Conservation (phyloP, 495 filamentous ascomycete genomes). For the Xylaria telfairii region DNA sequence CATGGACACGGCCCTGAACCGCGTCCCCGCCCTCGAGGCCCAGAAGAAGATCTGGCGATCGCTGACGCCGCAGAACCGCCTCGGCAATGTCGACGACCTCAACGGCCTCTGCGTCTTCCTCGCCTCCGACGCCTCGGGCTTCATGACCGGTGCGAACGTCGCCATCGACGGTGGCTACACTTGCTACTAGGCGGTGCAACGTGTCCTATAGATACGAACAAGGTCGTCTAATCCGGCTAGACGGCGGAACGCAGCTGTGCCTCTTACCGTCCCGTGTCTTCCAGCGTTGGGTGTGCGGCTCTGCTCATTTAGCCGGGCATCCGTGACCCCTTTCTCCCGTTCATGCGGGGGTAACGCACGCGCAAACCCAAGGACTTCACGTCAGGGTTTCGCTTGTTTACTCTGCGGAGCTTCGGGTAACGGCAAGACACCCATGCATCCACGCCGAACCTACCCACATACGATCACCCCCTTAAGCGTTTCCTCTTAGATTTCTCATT, state of each 20-base stretch:
- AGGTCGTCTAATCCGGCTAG: neutral
- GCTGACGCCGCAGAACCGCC: slow-evolving; percentile 72
- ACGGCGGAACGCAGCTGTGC: neutral
- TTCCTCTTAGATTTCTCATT: slow-evolving; percentile 8
- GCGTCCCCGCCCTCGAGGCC: slow-evolving; percentile 72
- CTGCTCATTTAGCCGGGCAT: slow-evolving; percentile 13
- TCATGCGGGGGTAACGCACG: neutral
- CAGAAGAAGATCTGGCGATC: slow-evolving; percentile 82
- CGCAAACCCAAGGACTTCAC: neutral
- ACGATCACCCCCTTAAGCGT: neutral
- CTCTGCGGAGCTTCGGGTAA: neutral
- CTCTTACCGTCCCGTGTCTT: neutral
- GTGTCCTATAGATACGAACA: neutral
- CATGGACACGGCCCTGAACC: slow-evolving; percentile 80
- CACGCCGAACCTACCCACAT: neutral
- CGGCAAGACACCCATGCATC: neutral
- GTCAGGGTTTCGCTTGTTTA: neutral
- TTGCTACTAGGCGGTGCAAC: slow-evolving; percentile 43
- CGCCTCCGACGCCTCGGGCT: slow-evolving; percentile 72
- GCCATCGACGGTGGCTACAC: slow-evolving; percentile 72
- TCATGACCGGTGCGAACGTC: slow-evolving; percentile 82
- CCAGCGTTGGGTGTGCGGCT: neutral
- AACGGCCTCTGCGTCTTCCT: slow-evolving; percentile 82
- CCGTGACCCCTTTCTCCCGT: neutral
- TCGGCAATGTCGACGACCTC: slow-evolving; percentile 77